Evolutionary conservation across 345 rosid species (phyloP), one percentile per base, ranked within the genome.

Genomic region (Eucalyptus polybractea): DNA sequence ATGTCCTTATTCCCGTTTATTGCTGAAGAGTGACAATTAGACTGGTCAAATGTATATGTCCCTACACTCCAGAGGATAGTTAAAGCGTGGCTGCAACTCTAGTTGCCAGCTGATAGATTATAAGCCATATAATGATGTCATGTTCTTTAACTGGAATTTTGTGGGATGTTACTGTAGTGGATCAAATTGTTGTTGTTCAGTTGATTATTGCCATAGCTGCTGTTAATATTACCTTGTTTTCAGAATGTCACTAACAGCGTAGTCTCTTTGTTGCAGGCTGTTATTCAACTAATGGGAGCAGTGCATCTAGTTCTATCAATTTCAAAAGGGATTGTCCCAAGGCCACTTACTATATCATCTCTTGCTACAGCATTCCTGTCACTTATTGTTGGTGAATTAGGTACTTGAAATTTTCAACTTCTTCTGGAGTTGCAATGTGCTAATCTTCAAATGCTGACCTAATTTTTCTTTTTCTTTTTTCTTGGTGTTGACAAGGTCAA

Each of bases 361-460:
- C 90, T 92, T 88, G 92, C 90, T 49, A 37, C 86, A 83, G 95
- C 96, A 5, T 90, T 93, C 13, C 31, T 93, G 47, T 93, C 93
- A 88, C 90, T 96, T 86, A 65, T 95, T 13, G 81, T 93, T 37
- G 99, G 95, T 91, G 97, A 95, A 87, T 89, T 95, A 54, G 98
- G 99, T 96, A 50, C 45, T 76, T 37, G 27, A 37, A 76, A 37
- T 76, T 76, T 76, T 76, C 27, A 10, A 76, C 47, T 76, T 76
- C 47, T 76, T 37, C 83, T 76, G 29, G 83, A 76, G 47, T 76
- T 76, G 47, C 83, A 37, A 37, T 67, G 42, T 47, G 51, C 29
- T 91, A 37, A 88, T 44, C 86, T 87, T 72, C 25, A 50, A 87
- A 62, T 87, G 85, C 53, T 37, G 81, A 67, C 65, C 51, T 72